Evolutionary conservation across 352 stramenopile genomes (phyloP), one percentile per base, ranked within the genome.

Genomic region (Phytophthora boehmeriae): DNA sequence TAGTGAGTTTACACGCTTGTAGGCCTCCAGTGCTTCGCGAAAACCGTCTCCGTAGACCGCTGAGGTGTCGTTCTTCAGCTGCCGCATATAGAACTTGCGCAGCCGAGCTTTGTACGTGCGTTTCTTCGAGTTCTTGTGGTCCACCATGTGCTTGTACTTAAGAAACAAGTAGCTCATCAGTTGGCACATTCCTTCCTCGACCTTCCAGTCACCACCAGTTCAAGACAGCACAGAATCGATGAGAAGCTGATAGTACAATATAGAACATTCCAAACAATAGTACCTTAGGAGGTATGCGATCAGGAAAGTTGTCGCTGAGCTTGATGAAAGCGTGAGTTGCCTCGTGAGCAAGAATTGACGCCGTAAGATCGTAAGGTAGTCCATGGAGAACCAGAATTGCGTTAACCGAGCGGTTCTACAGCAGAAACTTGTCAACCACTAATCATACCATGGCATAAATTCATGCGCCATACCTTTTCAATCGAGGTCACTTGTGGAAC

Each of bases 261-360:
- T 20, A 19, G 14, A 8, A 44, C 6, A 30, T 30, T 8, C 6
- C 25, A 6, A 8, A 30, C 25, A 19, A 41, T n/a, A 23, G 28
- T 68, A 83, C 77, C 70, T 80, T 76, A 6, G 63, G 48, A 35
- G 74, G 65, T 34, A 83, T 66, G 14, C 71, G 54, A n/a, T 82
- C 67, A 10, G 83, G 83, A 53, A 88, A 92, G n/a, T 76, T 72
- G 46, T 86, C 68, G 27, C 80, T 80, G 8, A 92, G 63, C 45
- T 89, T 90, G 50, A 92, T 88, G 63, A 75, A 90, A 16, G 83
- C 79, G 61, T 92, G 83, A 11, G 80, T 92, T 23, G 78, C 80
- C 71, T 92, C 83, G 46, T 92, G 83, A n/a, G 78, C 80, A 22
- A 92, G 45, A 35, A 92, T 66, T 38, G 84, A 78, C 9, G 83